These are phyloP conservation scores for Kuraishia cidri DNA, from an alignment of 805 yeast species.

Conservation along the genomic window DNA sequence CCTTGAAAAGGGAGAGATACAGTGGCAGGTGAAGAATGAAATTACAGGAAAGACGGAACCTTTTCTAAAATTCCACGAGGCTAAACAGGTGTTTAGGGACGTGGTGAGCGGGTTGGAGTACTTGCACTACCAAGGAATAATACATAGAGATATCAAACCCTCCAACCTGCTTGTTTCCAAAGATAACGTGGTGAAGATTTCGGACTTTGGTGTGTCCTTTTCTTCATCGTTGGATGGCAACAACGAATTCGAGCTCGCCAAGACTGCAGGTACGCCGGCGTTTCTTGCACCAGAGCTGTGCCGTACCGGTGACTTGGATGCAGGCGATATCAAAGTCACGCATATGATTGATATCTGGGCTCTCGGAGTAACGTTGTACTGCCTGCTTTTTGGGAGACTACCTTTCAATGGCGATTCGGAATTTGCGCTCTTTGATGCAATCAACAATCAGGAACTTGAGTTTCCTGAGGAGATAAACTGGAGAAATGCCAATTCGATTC, in stretches of 20 bases:
- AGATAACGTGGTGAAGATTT: conserved; percentile 74
- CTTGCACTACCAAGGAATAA: conserved; percentile 80
- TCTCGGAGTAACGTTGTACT: conserved; percentile 82
- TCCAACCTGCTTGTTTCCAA: conserved; percentile 73
- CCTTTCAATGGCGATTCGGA: conserved; percentile 88
- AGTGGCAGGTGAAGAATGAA: conserved; percentile 52
- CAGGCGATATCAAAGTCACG: conserved; percentile 41
- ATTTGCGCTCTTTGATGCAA: conserved; percentile 76
- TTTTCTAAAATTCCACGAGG: conserved; percentile 52
- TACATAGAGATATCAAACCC: conserved; percentile 94
- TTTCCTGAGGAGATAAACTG: conserved; percentile 51
- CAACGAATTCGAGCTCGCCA: conserved; percentile 77
- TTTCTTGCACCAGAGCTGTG: conserved; percentile 94
- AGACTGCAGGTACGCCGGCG: conserved; percentile 97
- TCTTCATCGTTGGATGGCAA: conserved; percentile 39
- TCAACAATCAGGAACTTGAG: conserved; percentile 49
- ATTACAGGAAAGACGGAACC: conserved; percentile 36
- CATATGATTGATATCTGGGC: conserved; percentile 97
- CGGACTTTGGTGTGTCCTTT: conserved; percentile 95
- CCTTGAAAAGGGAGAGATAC: conserved; percentile 82
- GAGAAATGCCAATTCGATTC: conserved; percentile 5
- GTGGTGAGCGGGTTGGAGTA: conserved; percentile 85
- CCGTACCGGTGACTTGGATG: conserved; percentile 38
- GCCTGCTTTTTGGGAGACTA: conserved; percentile 77
- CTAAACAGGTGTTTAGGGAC: conserved; percentile 70